Evolutionary conservation across 2,329 filamentous ascomycete species (phyloP).

Genomic region (Ophiostoma montium): DNA sequence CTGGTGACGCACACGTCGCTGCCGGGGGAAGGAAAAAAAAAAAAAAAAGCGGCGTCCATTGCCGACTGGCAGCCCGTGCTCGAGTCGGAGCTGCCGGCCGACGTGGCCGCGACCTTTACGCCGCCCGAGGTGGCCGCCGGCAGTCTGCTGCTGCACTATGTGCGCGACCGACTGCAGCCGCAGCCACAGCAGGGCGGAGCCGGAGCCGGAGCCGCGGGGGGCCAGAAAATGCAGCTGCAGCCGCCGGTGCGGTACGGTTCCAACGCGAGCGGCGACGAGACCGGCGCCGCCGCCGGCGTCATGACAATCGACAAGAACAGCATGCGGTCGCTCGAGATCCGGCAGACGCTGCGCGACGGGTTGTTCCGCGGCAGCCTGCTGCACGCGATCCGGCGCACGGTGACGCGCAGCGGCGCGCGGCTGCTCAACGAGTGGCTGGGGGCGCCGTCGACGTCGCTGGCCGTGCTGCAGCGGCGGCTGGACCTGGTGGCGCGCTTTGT

Average conservation of each 20-base stretch:
- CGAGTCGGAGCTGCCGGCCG: slow-evolving; percentile 51
- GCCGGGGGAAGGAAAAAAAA: too few species aligned
- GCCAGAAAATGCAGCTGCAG: slow-evolving; percentile 67
- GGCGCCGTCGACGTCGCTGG: slow-evolving; percentile 75
- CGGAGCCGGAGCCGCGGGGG: too few species aligned
- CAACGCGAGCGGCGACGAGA: background rate
- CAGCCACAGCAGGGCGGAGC: background rate
- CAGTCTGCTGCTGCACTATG: slow-evolving; percentile 70
- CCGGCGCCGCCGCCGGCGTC: slow-evolving; percentile 48
- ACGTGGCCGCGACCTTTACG: slow-evolving; percentile 44
- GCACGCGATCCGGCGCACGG: slow-evolving; percentile 77
- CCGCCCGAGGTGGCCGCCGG: slow-evolving; percentile 60
- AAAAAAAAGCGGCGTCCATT: slow-evolving; percentile 30
- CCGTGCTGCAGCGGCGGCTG: slow-evolving; percentile 63
- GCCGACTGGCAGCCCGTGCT: slow-evolving; percentile 63
- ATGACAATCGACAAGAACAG: slow-evolving; percentile 92
- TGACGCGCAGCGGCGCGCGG: slow-evolving; percentile 80
- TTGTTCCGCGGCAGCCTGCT: slow-evolving; percentile 69
- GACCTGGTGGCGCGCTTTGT: slow-evolving; percentile 71
- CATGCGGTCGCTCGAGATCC: slow-evolving; percentile 76
- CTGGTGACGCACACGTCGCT: background rate
- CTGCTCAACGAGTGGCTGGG: slow-evolving; percentile 69
- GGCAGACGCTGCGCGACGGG: slow-evolving; percentile 71
- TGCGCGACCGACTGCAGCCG: slow-evolving; percentile 58
- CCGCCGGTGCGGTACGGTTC: slow-evolving; percentile 54